Percentiles rank a stretch among this genome's conserved stretches.
phyloP scores from a whole-genome alignment of 352 stramenopile genomes.

The Phytophthora ramorum region DNA sequence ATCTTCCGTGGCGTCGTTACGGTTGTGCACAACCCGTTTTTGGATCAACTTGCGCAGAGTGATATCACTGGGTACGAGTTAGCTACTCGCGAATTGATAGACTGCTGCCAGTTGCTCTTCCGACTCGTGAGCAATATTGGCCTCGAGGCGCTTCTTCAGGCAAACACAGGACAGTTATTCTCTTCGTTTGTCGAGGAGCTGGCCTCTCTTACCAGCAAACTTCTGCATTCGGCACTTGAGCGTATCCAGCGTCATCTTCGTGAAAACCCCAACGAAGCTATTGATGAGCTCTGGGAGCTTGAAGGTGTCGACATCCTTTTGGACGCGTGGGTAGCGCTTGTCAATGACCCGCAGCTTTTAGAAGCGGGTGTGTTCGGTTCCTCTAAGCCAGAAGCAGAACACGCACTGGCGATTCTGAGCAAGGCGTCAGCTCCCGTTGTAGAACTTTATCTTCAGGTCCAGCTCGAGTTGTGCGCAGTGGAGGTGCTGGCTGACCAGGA shows the following conservation, averaged over 20 bases:
- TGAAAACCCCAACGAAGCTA: conserved; percentile 47
- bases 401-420: conserved; percentile 52
- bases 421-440: conserved; percentile 71
- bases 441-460: conserved; percentile 78
- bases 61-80: conserved; percentile 74
- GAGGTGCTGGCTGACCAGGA: conserved; percentile 76
- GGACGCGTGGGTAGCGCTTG: conserved; percentile 81
- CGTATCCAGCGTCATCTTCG: conserved; percentile 67
- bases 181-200: conserved; percentile 72
- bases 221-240: conserved; percentile 71
- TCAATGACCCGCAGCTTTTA: conserved; percentile 66
- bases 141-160: conserved; percentile 54
- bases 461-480: conserved; percentile 71
- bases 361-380: conserved; percentile 28
- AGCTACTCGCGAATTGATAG: conserved; percentile 82
- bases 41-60: conserved; percentile 71
- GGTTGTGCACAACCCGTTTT: conserved; percentile 73
- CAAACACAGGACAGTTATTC: conserved; percentile 53
- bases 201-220: conserved; percentile 69
- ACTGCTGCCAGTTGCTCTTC: conserved; percentile 84
- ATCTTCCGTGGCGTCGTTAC: conserved; percentile 72
- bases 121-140: conserved; percentile 82
- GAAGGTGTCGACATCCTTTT: conserved; percentile 83
- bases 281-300: conserved; percentile 86
- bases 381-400: conserved; percentile 38